These are phyloP conservation scores for Cladosporium sp. DNA, from an alignment of 2,329 filamentous ascomycete species.

Conservation along the genomic window DNA sequence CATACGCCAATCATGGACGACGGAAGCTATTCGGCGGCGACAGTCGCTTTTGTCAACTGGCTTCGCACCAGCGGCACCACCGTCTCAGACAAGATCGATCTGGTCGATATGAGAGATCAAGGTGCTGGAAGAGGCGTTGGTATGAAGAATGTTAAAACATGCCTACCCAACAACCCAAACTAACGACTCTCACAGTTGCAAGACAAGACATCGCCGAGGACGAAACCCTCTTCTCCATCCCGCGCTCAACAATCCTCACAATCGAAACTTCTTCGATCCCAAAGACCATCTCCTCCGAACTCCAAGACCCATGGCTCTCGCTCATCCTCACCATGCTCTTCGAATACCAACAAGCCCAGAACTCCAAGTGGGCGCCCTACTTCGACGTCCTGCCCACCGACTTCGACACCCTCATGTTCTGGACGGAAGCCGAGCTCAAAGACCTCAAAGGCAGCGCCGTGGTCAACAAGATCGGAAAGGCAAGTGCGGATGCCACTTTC, in stretches of 20 bases:
- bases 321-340: constrained; percentile 80
- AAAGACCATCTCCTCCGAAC: constrained; percentile 39
- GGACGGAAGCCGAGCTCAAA: constrained; percentile 68
- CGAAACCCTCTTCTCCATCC: constrained; percentile 78
- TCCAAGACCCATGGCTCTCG: constrained; percentile 53
- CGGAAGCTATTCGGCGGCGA: constrained; percentile 42
- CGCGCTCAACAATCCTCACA: constrained; percentile 70
- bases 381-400: constrained; percentile 69
- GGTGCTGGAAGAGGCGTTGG: constrained; percentile 65
- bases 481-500: constrained; percentile 71
- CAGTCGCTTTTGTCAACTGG: constrained; percentile 60
- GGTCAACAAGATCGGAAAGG: constrained; percentile 73
- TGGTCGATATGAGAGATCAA: constrained; percentile 59
- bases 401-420: constrained; percentile 92
- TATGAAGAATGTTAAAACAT: constrained; percentile 45
- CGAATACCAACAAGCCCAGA: constrained; percentile 62
- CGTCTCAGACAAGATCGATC: constrained; percentile 59
- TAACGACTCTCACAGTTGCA: constrained; percentile 60
- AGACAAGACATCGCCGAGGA: constrained; percentile 69
- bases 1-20: constrained; percentile 27
- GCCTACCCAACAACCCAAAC: background rate
- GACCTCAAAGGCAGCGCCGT: constrained; percentile 77
- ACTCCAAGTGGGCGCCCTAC: constrained; percentile 76
- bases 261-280: constrained; percentile 71
- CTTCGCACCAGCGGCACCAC: constrained; percentile 55